phyloP scores from a whole-genome alignment of 1,284 basidiomycete genomes.

The Boletus semigastroideus region DNA sequence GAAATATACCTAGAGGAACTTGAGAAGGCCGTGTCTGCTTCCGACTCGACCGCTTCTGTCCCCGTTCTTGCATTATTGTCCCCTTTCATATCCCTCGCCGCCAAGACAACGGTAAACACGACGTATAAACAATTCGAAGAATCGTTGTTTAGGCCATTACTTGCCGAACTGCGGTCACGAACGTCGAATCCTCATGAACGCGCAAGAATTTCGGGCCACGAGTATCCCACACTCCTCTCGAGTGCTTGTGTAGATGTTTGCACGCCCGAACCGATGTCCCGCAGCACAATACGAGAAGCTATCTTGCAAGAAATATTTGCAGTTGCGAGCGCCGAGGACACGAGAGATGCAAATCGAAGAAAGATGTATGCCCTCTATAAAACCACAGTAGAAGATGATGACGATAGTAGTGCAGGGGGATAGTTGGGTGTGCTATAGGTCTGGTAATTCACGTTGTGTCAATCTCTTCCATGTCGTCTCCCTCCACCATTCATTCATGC shows the following conservation, averaged over 20 bases:
- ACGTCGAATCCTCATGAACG: conserved; percentile 42
- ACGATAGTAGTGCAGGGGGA: conserved; percentile 24
- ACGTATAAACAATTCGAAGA: conserved; percentile 71
- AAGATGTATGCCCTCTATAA: conserved; percentile 85
- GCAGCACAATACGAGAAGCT: conserved; percentile 49
- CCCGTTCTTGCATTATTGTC: conserved; percentile 61
- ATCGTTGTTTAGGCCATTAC: conserved; percentile 64
- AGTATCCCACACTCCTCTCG: conserved; percentile 43
- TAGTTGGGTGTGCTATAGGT: conserved; percentile 48
- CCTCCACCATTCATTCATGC: conserved; percentile 91
- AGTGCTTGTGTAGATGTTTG: conserved; percentile 49
- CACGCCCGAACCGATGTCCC: conserved; percentile 38
- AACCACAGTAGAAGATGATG: conserved; percentile 50
- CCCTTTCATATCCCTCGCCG: conserved; percentile 72
- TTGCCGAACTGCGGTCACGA: conserved; percentile 44
- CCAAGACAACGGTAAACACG: conserved; percentile 57
- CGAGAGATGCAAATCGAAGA: conserved; percentile 76
- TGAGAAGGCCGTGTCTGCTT: conserved; percentile 59
- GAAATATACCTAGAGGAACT: conserved; percentile 94
- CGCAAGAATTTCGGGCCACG: conserved; percentile 33
- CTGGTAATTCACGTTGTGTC: conserved; percentile 84
- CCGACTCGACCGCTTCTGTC: conserved; percentile 39
- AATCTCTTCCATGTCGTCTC: conserved; percentile 87
- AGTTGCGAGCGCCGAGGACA: conserved; percentile 70
- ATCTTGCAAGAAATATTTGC: conserved; percentile 72